These are phyloP conservation scores for Cryptococcus amylolentus DNA, from an alignment of 1,284 basidiomycete genomes.

Conservation along the genomic window DNA sequence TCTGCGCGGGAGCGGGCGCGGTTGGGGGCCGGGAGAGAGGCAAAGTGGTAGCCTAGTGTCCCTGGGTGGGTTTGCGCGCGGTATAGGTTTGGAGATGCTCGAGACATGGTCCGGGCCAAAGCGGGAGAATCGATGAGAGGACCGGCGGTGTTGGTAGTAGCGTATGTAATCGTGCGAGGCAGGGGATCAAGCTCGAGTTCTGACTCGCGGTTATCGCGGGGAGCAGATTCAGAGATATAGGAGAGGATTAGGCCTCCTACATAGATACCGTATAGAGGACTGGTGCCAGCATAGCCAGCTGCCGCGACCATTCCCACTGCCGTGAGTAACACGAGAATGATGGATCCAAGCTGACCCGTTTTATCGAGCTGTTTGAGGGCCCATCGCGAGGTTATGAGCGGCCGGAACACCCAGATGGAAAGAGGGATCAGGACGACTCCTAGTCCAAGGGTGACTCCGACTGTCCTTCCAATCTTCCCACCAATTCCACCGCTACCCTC, in stretches of 20 bases:
- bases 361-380: not conserved
- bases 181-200: not conserved
- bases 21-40: not conserved
- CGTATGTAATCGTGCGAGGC: not conserved
- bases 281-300: slow-evolving; percentile 47
- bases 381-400: not conserved
- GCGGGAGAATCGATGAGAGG: not conserved
- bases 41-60: not conserved
- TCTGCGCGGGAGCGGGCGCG: not conserved
- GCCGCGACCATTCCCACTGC: slow-evolving; percentile 38
- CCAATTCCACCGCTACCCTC: slow-evolving; percentile 11
- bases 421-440: slow-evolving; percentile 11
- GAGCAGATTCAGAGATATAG: slow-evolving; percentile 16
- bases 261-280: slow-evolving; percentile 53
- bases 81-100: not conserved
- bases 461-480: slow-evolving; percentile 4
- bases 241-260: slow-evolving; percentile 48
- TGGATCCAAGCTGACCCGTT: not conserved
- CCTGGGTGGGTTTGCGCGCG: not conserved
- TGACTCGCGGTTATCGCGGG: not conserved
- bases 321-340: slow-evolving; percentile 3
- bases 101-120: not conserved
- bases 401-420: slow-evolving; percentile 8
- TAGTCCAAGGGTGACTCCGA: slow-evolving; percentile 32
- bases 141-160: not conserved